Evolutionary conservation across 306 rosid species (phyloP), one percentile per base, ranked within the genome.

Genomic region (Chamaecrista fasciculata): DNA sequence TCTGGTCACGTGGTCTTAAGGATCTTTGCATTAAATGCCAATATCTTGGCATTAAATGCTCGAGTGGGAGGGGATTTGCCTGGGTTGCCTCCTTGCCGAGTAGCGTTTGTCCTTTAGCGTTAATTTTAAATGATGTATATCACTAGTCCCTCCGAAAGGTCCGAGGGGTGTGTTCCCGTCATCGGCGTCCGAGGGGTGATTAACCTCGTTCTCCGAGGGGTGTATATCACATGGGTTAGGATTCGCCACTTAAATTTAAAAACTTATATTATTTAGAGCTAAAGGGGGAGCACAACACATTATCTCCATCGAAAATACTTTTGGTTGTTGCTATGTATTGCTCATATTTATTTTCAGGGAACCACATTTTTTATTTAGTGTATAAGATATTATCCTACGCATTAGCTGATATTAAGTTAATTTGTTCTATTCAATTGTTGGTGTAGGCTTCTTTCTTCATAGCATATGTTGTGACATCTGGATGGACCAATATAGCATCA

Each of bases 401-500:
- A 14, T 31, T 39, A 18, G 60, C 48, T 34, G 73, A 49, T 66
- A 59, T 28, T 26, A 66, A 71, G 63, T 62, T 66, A 46, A 62
- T 43, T 65, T 72, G 33, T 11, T 53, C 55, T 72, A 11, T 72
- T 34, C 20, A 70, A 69, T 74, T 46, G 52, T 66, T 74, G 81
- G 16, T 79, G 88, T 78, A 90, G 97, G 97, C 93, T 14, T 82
- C 96, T 15, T 91, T 91, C 81, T 91, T 91, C 86, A 88, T 91
- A 65, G 79, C 96, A 53, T 91, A 86, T 78, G 86, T 82, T 71
- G 83, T 71, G 73, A 82, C 86, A 28, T 63, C 83, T 14, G 83
- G 81, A 59, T 91, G 97, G 93, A 86, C 97, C 24, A 25, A 80
- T 25, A 60, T 86, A 31, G 77, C 96, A 31, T 86, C 92, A 37